phyloP scores from a whole-genome alignment of 257 asterid genomes.

The Solanum acaule region DNA sequence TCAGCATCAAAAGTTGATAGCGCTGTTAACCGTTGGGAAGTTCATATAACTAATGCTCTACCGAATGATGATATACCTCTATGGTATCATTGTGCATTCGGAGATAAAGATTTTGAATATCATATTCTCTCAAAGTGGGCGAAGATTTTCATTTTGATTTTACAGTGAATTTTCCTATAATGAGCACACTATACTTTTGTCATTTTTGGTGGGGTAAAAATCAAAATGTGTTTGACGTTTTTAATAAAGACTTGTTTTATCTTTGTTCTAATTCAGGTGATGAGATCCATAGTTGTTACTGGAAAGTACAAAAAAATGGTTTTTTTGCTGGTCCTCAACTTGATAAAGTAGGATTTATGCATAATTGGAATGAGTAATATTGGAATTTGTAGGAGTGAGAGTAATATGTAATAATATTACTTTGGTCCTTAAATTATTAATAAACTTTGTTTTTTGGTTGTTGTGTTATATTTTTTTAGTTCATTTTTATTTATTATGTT shows the following conservation, averaged over 20 bases:
- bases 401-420: neutral
- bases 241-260: neutral
- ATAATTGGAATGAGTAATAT: neutral
- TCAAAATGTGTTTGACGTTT: neutral
- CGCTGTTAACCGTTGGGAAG: no score
- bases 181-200: neutral
- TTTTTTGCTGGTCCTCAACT: neutral
- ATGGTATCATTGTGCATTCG: neutral
- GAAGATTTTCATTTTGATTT: neutral
- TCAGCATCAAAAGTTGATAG: neutral
- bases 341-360: neutral
- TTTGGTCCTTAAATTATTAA: neutral
- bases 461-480: neutral
- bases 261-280: neutral
- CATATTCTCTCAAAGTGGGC: neutral
- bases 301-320: neutral
- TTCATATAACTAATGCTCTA: neutral
- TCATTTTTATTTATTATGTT: neutral
- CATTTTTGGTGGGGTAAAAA: neutral
- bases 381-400: neutral
- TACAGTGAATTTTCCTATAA: accelerated
- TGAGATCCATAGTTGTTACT: neutral
- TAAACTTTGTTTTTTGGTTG: neutral
- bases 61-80: neutral
- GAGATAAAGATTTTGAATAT: neutral